Evolutionary conservation across 345 rosid species (phyloP), one percentile per base, ranked within the genome.

Genomic region (Gossypium thurberi): DNA sequence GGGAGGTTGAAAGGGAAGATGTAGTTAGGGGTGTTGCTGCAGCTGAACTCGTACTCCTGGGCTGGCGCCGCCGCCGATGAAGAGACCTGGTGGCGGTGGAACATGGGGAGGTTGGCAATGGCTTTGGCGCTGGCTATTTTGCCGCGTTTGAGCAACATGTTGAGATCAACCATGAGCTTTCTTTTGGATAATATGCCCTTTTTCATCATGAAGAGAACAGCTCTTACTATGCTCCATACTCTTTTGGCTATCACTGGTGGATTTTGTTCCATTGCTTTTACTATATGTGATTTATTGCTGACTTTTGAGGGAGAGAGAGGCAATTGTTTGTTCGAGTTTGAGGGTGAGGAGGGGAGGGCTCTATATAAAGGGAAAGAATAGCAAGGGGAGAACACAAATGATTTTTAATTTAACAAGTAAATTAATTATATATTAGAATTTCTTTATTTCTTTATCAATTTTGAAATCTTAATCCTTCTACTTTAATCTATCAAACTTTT

Each of bases 11-110:
- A 78, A 1, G 89, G 83, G 81, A 82, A 82, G 28, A 84, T 67
- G 85, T 84, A 84, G 73, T 73, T 77, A 14, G 98, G 97, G 63
- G 93, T 94, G 87, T 82, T 86, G 82, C 86, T 89, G 86, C 97
- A 94, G 90, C 98, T 90, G 88, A 94, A 92, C 87, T 94, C 97
- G 77, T 94, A 94, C 65, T 90, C 97, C 4, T 65, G 25, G 37
- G 78, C 40, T 0, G 10, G 33, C 0, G 37, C 10, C 2, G 52
- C 28, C 2, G 28, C 10, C 10, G 40, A 33, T 33, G 40, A 33
- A 33, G 40, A 33, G 40, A 33, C 40, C 40, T 82, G 80, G 83
- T 80, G 78, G 84, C 76, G 84, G 82, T 78, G 82, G 90, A 82
- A 84, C 70, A 91, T 82, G 79, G 90, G 89, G 78, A 91, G 90